phyloP scores from a whole-genome alignment of 2,329 filamentous ascomycete species.

The Zasmidium citrigriseum region DNA sequence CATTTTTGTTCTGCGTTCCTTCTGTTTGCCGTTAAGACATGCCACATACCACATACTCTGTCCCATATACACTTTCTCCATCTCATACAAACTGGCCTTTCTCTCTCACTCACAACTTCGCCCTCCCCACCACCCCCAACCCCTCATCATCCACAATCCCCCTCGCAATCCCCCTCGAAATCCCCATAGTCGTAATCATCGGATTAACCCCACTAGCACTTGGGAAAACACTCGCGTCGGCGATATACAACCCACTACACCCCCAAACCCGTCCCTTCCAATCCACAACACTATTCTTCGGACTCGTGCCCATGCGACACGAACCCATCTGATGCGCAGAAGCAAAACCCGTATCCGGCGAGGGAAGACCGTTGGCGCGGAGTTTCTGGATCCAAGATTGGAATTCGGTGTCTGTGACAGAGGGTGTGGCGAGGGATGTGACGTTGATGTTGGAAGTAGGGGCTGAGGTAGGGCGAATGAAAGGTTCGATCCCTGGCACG shows the following conservation, averaged over 20 bases:
- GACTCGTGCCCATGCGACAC: constrained; percentile 66
- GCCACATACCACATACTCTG: neutral
- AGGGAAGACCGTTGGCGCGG: constrained; percentile 52
- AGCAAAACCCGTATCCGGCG: constrained; percentile 56
- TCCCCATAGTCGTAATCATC: constrained; percentile 76
- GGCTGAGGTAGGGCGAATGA: constrained; percentile 47
- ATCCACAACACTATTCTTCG: constrained; percentile 47
- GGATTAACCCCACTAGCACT: constrained; percentile 78
- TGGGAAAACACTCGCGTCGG: constrained; percentile 75
- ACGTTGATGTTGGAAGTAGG: constrained; percentile 17
- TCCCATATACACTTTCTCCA: too few relatives aligned
- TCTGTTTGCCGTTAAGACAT: neutral
- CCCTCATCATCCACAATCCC: constrained; percentile 45
- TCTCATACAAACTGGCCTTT: neutral
- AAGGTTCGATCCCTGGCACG: constrained; percentile 65
- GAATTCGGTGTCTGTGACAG: constrained; percentile 61
- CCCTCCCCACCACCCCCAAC: neutral
- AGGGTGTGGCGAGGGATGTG: constrained; percentile 22
- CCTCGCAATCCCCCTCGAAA: constrained; percentile 65
- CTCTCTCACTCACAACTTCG: constrained; percentile 1
- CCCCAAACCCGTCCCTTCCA: constrained; percentile 60
- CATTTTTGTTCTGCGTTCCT: neutral
- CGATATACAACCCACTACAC: constrained; percentile 64
- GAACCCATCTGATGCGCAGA: constrained; percentile 84
- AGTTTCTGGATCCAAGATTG: constrained; percentile 59